Base-by-base conservation (phyloP, 2,329 filamentous ascomycete genomes). In the Macrophomina phaseolina region DNA sequence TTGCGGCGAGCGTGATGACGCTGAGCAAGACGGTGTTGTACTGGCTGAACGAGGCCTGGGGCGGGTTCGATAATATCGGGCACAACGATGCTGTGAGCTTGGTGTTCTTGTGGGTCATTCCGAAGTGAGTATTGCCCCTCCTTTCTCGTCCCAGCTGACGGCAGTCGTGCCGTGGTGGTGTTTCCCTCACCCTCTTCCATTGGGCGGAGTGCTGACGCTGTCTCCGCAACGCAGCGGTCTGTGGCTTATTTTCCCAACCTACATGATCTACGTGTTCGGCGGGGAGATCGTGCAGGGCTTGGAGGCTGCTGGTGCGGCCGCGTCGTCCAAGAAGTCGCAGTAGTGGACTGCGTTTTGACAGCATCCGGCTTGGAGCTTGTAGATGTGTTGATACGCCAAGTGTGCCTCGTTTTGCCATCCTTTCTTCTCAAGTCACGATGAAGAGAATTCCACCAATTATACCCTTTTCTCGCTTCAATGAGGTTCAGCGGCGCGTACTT, bases 21-120 rank as follows among this genome's bases (percentile, higher is more conserved):
- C 73, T 90, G 23, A 87, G 85, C 73, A 91, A 91, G 81, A 91
- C 89, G 1, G 72, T 88, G 32, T 75, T 92, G 5, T 91, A 91
- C 71, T 87, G 89, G 89, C 73, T 89, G 63, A 87, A 87, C 68
- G 88, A 91, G 74, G 81, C 82, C 49, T 88, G 83, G 72, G 86
- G 85, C 55, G 86, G 82, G 6, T 91, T 88, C 70, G 78, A 81
- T 4, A 86, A 88, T 68, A 84, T 89, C 65, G 85, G 86, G 3
- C 89, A 91, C 72, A 91, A 91, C 68, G 81, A 82, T 67, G 70
- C 80, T 46, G 69, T 74, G 3, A 82, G 82, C 11, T 72, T 91
- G 49, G 70, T 90, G 11, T 79, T 86, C 38, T 77, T 89, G 30
- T 92, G 88, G 83, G 85, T 89, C 36, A 78, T 91, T 68, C 89